phyloP scores from a whole-genome alignment of 331 rosid species.

The Pyrus hybrid region DNA sequence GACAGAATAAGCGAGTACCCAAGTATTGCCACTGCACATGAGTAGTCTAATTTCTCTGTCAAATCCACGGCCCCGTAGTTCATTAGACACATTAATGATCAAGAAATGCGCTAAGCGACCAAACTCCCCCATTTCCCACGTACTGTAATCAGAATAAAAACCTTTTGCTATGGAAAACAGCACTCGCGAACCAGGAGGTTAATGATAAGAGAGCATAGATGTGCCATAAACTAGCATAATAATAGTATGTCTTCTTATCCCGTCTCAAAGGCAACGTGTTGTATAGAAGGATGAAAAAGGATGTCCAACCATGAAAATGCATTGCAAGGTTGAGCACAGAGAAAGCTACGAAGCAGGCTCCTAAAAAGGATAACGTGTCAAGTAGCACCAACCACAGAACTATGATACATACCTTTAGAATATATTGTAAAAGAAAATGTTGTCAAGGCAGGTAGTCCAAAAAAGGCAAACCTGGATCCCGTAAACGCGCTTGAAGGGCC shows the following conservation, averaged over 20 bases:
- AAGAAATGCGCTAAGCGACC: neutral
- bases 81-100: constrained; percentile 11
- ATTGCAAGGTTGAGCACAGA: constrained; percentile 59
- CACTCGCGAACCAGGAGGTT: constrained; percentile 70
- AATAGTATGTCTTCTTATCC: constrained; percentile 49
- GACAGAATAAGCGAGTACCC: constrained; percentile 68
- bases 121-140: no score
- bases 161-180: constrained; percentile 59
- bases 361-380: constrained; percentile 33
- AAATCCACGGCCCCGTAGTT: constrained; percentile 53
- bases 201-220: constrained; percentile 46
- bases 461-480: constrained; percentile 63
- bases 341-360: constrained; percentile 72
- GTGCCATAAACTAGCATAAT: constrained; percentile 55
- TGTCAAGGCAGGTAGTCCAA: neutral
- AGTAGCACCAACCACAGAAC: constrained; percentile 11
- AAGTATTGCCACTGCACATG: constrained; percentile 57
- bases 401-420: neutral
- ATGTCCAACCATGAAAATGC: constrained; percentile 74
- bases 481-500: constrained; percentile 58
- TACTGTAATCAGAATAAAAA: neutral
- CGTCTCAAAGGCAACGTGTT: constrained; percentile 44
- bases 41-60: constrained; percentile 58
- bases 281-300: constrained; percentile 50
- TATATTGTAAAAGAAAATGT: constrained; percentile 8